Conservation (phyloP, 306 rosid genomes). For the Fagus sylvatica region DNA sequence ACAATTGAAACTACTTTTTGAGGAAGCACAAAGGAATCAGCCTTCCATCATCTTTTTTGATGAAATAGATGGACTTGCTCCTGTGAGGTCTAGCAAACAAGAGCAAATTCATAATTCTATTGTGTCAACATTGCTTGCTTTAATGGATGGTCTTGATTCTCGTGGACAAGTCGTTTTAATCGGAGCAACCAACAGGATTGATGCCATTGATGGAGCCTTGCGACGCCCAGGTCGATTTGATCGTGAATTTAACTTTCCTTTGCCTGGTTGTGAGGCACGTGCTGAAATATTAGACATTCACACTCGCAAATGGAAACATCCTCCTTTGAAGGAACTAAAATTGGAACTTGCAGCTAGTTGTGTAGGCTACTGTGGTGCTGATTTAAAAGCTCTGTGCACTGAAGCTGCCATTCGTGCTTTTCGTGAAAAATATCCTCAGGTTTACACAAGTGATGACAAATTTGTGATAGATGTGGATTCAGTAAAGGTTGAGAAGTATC, state of each 20-base stretch:
- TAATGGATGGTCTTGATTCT: constrained; percentile 99
- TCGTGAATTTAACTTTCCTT: constrained; percentile 89
- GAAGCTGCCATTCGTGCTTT: constrained; percentile 98
- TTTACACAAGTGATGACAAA: constrained; percentile 92
- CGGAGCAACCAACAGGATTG: constrained; percentile 98
- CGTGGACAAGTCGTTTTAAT: constrained; percentile 99
- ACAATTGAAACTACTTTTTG: constrained; percentile 93
- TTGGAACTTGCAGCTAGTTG: constrained; percentile 92
- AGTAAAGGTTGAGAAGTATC: constrained; percentile 80
- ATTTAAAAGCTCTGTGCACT: constrained; percentile 94
- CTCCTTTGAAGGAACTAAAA: constrained; percentile 76
- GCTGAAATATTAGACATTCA: constrained; percentile 93
- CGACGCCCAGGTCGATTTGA: constrained; percentile 99
- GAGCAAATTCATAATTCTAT: constrained; percentile 99
- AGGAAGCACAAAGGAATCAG: constrained; percentile 98
- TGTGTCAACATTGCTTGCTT: constrained; percentile 97
- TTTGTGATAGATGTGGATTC: constrained; percentile 92
- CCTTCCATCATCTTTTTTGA: constrained; percentile 97
- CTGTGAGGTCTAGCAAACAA: constrained; percentile 98
- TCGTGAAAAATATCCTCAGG: constrained; percentile 95
- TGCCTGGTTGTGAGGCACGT: constrained; percentile 95
- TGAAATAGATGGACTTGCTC: constrained; percentile 99
- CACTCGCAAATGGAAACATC: constrained; percentile 92
- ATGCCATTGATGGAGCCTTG: constrained; percentile 97
- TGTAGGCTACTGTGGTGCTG: constrained; percentile 99